A percentile compares a stretch with the other conserved stretches of the same genome.
phyloP scores from a whole-genome alignment of 2,329 filamentous ascomycete genomes.

The Trichoderma semiorbis region DNA sequence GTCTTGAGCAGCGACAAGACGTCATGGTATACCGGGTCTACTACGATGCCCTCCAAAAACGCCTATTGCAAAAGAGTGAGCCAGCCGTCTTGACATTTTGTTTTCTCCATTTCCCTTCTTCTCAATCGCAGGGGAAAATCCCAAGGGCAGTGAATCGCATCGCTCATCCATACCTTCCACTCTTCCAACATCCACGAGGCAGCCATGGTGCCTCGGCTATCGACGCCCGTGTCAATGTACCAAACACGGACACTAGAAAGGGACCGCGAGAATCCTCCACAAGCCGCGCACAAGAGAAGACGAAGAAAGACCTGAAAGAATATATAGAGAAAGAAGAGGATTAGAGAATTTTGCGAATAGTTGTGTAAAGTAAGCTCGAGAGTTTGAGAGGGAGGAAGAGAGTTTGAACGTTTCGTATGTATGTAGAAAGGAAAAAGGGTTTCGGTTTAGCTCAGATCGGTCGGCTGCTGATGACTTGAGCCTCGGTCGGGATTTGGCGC shows the following conservation, averaged over 20 bases:
- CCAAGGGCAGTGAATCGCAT: neutral
- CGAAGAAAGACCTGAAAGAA: neutral
- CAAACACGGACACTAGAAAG: neutral
- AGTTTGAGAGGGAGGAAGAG: neutral
- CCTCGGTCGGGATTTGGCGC: neutral
- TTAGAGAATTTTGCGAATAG: neutral
- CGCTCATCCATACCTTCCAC: slow-evolving; percentile 24
- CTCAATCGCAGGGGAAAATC: neutral
- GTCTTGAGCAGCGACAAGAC: slow-evolving; percentile 83
- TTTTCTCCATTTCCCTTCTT: neutral
- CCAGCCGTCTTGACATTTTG: neutral
- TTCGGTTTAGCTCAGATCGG: neutral
- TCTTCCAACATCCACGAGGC: slow-evolving; percentile 22
- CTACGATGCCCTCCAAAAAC: slow-evolving; percentile 69
- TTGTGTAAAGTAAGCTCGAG: neutral
- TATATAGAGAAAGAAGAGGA: neutral
- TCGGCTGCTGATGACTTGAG: slow-evolving; percentile 9
- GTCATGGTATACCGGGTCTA: slow-evolving; percentile 83
- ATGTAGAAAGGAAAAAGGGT: neutral
- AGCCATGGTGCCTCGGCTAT: slow-evolving; percentile 23
- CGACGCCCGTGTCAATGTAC: neutral
- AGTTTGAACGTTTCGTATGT: neutral
- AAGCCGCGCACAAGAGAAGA: neutral
- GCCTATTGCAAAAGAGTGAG: slow-evolving; percentile 44
- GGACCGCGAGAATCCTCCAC: neutral